A percentile compares a stretch with the other conserved stretches of the same genome.
Conservation (phyloP, 768 basidiomycete species). For the Trametes cinnabarina region DNA sequence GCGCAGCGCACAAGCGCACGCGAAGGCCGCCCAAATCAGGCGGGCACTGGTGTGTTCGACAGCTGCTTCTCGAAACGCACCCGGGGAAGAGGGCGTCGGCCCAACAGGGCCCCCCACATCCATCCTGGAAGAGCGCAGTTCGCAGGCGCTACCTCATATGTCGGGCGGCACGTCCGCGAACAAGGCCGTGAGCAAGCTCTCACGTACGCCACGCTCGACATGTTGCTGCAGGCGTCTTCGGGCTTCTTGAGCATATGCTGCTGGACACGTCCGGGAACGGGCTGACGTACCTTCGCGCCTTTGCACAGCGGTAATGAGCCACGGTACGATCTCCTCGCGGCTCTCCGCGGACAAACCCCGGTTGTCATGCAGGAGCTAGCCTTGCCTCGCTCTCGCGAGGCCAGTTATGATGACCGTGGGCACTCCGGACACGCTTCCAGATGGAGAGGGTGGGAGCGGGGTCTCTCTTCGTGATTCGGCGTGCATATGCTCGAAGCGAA, state of each 20-base stretch:
- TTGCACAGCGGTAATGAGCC: conserved; percentile 9
- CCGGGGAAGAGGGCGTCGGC: background rate
- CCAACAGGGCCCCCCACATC: background rate
- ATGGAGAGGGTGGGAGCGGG: background rate
- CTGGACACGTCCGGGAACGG: background rate
- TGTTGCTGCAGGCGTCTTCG: conserved; percentile 4
- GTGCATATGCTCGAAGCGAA: background rate
- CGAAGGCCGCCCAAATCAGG: background rate
- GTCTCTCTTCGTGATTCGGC: background rate
- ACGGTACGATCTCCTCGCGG: background rate
- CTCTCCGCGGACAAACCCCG: background rate
- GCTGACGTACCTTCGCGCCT: background rate
- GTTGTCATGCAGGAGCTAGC: background rate
- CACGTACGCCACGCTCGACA: conserved; percentile 11
- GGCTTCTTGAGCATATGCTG: conserved; percentile 12
- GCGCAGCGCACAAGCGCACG: background rate
- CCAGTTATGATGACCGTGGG: conserved; percentile 1
- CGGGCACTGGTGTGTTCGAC: conserved; percentile 1
- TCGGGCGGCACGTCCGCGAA: background rate
- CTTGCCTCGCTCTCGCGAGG: background rate
- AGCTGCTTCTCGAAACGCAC: background rate
- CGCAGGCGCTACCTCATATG: background rate
- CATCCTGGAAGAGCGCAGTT: background rate
- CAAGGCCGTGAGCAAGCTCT: background rate
- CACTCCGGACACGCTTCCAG: background rate